These are phyloP conservation scores for Jackrogersella multiformis DNA, from an alignment of 495 filamentous ascomycete genomes.

Conservation along the genomic window DNA sequence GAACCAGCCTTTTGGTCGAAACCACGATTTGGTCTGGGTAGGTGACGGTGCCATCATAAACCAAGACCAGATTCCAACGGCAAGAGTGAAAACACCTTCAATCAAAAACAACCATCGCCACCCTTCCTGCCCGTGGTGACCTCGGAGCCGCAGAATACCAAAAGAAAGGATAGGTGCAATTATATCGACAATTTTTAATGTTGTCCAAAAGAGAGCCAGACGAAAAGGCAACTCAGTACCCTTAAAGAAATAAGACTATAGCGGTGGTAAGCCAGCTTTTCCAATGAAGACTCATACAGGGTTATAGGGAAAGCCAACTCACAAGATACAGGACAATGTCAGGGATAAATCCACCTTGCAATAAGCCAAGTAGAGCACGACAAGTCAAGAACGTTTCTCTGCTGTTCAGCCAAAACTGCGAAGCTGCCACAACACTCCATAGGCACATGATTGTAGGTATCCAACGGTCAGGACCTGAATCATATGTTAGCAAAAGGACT, in stretches of 20 bases:
- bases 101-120: conserved; percentile 76
- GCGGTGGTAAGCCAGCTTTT: background rate
- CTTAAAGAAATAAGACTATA: conserved; percentile 70
- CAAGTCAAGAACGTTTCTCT: conserved; percentile 65
- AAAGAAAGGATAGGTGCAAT: conserved; percentile 70
- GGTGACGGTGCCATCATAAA: conserved; percentile 74
- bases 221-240: conserved; percentile 70
- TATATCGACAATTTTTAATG: conserved; percentile 62
- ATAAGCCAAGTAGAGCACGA: conserved; percentile 71
- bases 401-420: conserved; percentile 70
- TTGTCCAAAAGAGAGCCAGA: conserved; percentile 72
- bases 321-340: conserved; percentile 66
- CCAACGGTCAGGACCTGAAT: conserved; percentile 75
- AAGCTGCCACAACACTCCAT: conserved; percentile 76
- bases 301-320: conserved; percentile 51
- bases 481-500: background rate
- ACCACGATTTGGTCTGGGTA: conserved; percentile 67
- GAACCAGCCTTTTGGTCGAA: conserved; percentile 75
- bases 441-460: conserved; percentile 81
- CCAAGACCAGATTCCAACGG: conserved; percentile 67
- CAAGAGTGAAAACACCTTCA: conserved; percentile 56
- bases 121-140: conserved; percentile 62
- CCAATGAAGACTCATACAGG: background rate
- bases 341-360: conserved; percentile 71
- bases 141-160: conserved; percentile 69